A percentile compares a stretch with the other conserved stretches of the same genome.
phyloP scores from a whole-genome alignment of 176 grass and related monocot genomes.

The Urochloa ruziziensis region DNA sequence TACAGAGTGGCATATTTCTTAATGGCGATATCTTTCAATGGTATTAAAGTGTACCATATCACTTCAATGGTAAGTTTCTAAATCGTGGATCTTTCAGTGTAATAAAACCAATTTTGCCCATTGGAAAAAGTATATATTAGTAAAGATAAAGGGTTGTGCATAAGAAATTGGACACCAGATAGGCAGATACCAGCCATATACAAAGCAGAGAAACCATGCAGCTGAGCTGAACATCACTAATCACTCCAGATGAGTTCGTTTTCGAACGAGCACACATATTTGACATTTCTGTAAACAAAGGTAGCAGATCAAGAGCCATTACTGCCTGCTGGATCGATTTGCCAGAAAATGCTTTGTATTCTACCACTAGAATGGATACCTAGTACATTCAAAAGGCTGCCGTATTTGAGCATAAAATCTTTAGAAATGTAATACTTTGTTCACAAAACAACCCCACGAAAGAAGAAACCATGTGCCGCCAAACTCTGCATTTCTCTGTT shows the following conservation, averaged over 20 bases:
- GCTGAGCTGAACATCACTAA: background rate
- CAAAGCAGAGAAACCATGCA: background rate
- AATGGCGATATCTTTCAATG: no score
- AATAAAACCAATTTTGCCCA: no score
- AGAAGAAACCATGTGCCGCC: background rate
- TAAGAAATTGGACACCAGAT: slow-evolving; percentile 8
- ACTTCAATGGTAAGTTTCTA: no score
- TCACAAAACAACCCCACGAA: background rate
- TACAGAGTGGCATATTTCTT: no score
- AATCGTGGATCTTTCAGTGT: no score
- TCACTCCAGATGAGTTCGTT: background rate
- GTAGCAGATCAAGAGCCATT: background rate
- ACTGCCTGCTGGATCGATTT: background rate
- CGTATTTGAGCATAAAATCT: background rate
- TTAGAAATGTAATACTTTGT: background rate
- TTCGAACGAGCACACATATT: background rate
- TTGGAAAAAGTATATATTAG: no score
- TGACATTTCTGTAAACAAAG: slow-evolving; percentile 3
- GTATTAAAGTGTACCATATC: no score
- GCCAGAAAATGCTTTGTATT: background rate
- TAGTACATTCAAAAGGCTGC: slow-evolving; percentile 15
- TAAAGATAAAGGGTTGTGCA: background rate
- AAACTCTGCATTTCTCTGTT: background rate
- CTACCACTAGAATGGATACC: background rate
- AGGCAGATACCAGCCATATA: background rate